Base-by-base conservation (phyloP, 1,139 yeast species). In the Blastobotrys proliferans region DNA sequence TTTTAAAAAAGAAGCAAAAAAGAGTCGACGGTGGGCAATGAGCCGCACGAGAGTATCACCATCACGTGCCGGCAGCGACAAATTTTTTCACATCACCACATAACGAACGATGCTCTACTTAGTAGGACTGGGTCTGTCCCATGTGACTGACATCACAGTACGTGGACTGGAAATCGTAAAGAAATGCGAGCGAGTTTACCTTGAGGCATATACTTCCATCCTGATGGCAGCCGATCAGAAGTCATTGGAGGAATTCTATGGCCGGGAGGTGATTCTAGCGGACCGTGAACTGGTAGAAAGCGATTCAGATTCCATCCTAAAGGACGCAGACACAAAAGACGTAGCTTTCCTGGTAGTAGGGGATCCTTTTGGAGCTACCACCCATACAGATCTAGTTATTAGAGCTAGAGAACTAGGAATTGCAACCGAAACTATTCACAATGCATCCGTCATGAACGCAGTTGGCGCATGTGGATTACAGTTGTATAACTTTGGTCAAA, bases 391-490 rank as follows among this genome's bases (percentile, higher is more conserved):
- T 67, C 73, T 92, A 51, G 87, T 88, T 31, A 76, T 92, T 47
- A 73, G 98, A 56, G 97, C 97, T 27, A 76, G 95, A 54, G 95
- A 85, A 63, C 72, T 81, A 50, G 79, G 78, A 1, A 86, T 92
- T 58, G 70, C 74, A 45, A 87, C 85, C 35, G 94, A 85, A 58
- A 77, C 85, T 40, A 78, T 92, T 47, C 98, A 92, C 67, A 92
- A 92, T 64, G 98, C 98, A 2, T 85, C 95, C 19, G 94, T 92
- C 18, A 88, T 92, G 97, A 92, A 92, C 62, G 98, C 98, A 0
- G 95, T 92, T 19, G 98, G 98, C 11, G 95, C 97, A 1, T 88
- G 97, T 69, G 98, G 98, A 19, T 73, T 92, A 51, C 98, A 92
- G 64, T 73, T 92, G 48, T 92, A 92, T 66, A 90, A 84, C 56